phyloP scores from a whole-genome alignment of 192 early-diverging fungal genomes.

The Neocallimastix lanati region DNA sequence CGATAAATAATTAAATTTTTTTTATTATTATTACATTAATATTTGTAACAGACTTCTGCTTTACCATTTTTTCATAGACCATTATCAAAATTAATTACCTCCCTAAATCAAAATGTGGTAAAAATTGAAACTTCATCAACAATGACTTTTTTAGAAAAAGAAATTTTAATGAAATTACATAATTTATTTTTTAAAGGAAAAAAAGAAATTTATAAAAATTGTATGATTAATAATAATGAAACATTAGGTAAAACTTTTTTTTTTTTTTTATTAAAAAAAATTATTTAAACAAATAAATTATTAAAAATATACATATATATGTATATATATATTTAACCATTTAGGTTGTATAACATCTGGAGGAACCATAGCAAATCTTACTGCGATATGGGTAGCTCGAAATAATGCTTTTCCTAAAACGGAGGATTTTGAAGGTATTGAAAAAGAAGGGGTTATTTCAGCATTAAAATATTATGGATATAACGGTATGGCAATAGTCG shows the following conservation, averaged over 20 bases:
- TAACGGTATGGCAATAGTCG: conserved; percentile 25
- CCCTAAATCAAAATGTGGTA: conserved; percentile 39
- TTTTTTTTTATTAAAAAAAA: neutral
- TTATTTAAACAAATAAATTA: neutral
- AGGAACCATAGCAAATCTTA: conserved; percentile 35
- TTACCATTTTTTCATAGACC: conserved; percentile 35
- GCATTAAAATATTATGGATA: conserved; percentile 23
- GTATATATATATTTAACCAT: neutral
- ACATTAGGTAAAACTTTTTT: neutral
- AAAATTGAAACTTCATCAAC: conserved; percentile 35
- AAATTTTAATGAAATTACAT: conserved; percentile 31
- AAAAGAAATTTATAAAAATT: conserved; percentile 16
- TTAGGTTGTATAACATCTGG: conserved; percentile 12
- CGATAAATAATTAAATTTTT: neutral
- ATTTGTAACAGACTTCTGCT: conserved; percentile 15
- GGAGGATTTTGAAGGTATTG: conserved; percentile 15
- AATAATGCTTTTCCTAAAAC: conserved; percentile 17
- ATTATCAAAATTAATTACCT: conserved; percentile 21
- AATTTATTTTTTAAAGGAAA: conserved; percentile 17
- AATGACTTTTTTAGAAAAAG: conserved; percentile 26
- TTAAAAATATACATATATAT: neutral
- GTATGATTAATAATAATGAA: conserved; percentile 9
- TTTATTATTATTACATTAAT: neutral
- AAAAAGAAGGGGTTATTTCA: conserved; percentile 23
- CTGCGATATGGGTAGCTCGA: conserved; percentile 34